A percentile compares a stretch with the other conserved stretches of the same genome.
Evolutionary conservation across 2,329 filamentous ascomycete species (phyloP).

Genomic region (Alternaria burnsii): DNA sequence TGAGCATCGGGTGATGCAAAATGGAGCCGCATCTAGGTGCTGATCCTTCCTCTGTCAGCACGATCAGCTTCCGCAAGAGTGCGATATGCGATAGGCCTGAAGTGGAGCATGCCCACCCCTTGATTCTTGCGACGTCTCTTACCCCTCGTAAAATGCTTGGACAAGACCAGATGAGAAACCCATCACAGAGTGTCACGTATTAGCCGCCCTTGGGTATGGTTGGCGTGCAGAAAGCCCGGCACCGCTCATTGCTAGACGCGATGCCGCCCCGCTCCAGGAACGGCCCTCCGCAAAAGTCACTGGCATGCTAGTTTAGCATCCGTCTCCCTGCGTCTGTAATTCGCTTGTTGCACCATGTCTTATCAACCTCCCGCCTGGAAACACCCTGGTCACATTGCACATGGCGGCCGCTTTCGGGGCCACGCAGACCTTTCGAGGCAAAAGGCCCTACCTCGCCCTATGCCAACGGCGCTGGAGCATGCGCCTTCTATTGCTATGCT

Average conservation of each 20-base stretch:
- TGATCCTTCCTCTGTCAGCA: constrained; percentile 21
- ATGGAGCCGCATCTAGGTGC: constrained; percentile 18
- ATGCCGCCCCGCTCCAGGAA: constrained; percentile 17
- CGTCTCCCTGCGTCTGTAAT: constrained; percentile 23
- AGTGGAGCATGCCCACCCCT: constrained; percentile 1
- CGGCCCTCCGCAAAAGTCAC: constrained; percentile 18
- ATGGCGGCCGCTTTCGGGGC: constrained; percentile 40
- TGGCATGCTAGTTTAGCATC: constrained; percentile 21
- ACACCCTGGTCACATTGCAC: constrained; percentile 40
- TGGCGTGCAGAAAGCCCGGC: constrained; percentile 7
- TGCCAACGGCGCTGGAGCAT: constrained; percentile 32
- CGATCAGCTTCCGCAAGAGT: constrained; percentile 25
- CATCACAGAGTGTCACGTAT: constrained; percentile 7
- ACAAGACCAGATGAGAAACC: not conserved
- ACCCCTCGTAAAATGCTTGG: not conserved
- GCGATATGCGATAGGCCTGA: constrained; percentile 19
- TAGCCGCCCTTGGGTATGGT: constrained; percentile 13
- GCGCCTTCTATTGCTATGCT: constrained; percentile 24
- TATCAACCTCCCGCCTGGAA: constrained; percentile 41
- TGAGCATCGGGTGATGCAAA: constrained; percentile 17
- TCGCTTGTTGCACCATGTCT: constrained; percentile 33
- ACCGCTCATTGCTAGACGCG: constrained; percentile 16
- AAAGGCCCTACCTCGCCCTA: constrained; percentile 31
- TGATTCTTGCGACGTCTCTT: not conserved
- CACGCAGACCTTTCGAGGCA: constrained; percentile 37